Evolutionary conservation across 1,139 yeast genomes (phyloP).

Genomic region (Scheffersomyces parashehatae): DNA sequence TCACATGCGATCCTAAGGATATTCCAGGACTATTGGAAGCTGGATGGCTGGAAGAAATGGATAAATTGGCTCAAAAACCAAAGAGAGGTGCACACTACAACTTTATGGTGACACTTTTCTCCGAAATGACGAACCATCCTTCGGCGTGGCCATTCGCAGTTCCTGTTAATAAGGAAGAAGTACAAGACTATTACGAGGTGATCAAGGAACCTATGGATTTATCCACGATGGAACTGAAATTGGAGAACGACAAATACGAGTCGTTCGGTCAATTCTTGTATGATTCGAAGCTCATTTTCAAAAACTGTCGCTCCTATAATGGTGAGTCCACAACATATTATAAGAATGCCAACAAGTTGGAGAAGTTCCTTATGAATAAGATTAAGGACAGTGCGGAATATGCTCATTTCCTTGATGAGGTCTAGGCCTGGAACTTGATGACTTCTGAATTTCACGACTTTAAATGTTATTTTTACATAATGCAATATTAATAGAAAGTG

Average conservation of each 20-base stretch:
- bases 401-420: conserved; percentile 36
- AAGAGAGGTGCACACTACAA: conserved; percentile 94
- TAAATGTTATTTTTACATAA: too few relatives aligned
- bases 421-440: too few relatives aligned
- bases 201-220: conserved; percentile 99
- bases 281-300: conserved; percentile 83
- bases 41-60: conserved; percentile 99
- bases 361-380: conserved; percentile 79
- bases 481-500: too few relatives aligned
- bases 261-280: conserved; percentile 88
- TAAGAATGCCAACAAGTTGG: conserved; percentile 88
- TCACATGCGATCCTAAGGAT: conserved; percentile 59
- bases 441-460: too few relatives aligned
- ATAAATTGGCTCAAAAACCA: conserved; percentile 91
- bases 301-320: conserved; percentile 87
- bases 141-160: conserved; percentile 98
- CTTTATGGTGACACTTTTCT: conserved; percentile 82
- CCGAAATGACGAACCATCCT: conserved; percentile 90
- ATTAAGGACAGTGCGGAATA: conserved; percentile 83
- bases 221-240: conserved; percentile 89
- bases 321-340: conserved; percentile 88
- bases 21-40: conserved; percentile 90
- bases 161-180: conserved; percentile 92
- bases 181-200: conserved; percentile 93
- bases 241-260: conserved; percentile 89